Conservation (phyloP, 345 rosid genomes). For the Citrus mangshanensis region DNA sequence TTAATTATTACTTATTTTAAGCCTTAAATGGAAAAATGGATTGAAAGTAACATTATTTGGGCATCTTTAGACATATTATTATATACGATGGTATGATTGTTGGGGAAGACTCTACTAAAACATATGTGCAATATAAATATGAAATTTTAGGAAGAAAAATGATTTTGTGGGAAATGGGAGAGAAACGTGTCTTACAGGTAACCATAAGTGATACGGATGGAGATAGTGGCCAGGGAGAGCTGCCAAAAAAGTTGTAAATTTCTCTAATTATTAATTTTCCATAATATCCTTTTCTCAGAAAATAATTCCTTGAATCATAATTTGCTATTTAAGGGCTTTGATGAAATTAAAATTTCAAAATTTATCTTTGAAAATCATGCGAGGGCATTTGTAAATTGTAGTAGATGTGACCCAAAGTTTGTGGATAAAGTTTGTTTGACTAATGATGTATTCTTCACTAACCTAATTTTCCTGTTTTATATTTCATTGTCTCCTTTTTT, state of each 20-base stretch:
- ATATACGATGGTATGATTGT: background rate
- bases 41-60: background rate
- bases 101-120: background rate
- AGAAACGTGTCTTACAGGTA: background rate
- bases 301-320: background rate
- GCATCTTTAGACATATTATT: background rate
- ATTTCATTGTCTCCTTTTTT: background rate
- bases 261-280: background rate
- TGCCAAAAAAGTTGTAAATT: background rate
- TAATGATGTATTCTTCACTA: background rate
- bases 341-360: background rate
- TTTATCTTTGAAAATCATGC: background rate
- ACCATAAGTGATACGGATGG: background rate
- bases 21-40: background rate
- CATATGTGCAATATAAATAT: background rate
- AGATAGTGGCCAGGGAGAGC: background rate
- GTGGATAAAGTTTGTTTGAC: background rate
- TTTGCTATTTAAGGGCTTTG: background rate
- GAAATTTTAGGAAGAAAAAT: background rate
- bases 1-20: background rate
- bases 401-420: background rate
- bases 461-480: conserved; percentile 4
- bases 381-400: background rate
- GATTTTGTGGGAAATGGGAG: background rate
- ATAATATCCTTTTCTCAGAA: background rate